Evolutionary conservation across 495 filamentous ascomycete species (phyloP), one percentile per base, ranked within the genome.

Genomic region (Talaromyces liani): DNA sequence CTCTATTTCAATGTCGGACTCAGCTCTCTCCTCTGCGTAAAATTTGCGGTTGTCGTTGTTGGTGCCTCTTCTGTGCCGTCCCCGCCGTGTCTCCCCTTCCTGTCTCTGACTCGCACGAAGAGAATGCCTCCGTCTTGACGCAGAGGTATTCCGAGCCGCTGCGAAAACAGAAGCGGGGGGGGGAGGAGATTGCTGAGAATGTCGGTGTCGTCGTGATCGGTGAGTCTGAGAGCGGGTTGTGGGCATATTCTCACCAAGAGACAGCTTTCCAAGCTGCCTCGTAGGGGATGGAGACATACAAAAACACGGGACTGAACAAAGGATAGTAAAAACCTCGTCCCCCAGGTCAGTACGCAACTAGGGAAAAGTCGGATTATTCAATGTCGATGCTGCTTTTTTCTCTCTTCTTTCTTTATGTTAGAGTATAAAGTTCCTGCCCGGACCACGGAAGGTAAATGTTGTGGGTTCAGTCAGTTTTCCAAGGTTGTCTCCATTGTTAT

Each of bases 261-360:
- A 79, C 47, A 79, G 71, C 64, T 65, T 70, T 65, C 70, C 67
- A 36, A 80, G 75, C 65, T 79, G 77, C 61, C 69, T 73, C 33
- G 55, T 60, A 16, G 72, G 78, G 49, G 77, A 76, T 49, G 75
- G 67, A 65, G 76, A 73, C 78, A 78, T 80, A 58, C 20, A 49
- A 62, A 29, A 41, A 62, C 34, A 60, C 41, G n/a, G 41, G 45
- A 45, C n/a, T 24, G 14, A 22, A 33, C 33, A 47, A 47, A 61
- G n/a, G 41, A 45, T 25, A 25, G 24, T 27, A 31, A 24, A n/a
- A 41, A 36, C 18, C 57, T 22, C 25, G 29, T 58, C 0, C 1
- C 8, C n/a, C 25, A 39, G 34, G 33, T n/a, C 9, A 45, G 20
- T 22, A 41, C 27, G 22, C 34, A 41, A 9, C 24, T 20, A 60